Percentiles rank a stretch among this genome's conserved stretches.
These are phyloP conservation scores for Funneliformis geosporum DNA, from an alignment of 192 early-diverging fungal genomes.

Conservation along the genomic window DNA sequence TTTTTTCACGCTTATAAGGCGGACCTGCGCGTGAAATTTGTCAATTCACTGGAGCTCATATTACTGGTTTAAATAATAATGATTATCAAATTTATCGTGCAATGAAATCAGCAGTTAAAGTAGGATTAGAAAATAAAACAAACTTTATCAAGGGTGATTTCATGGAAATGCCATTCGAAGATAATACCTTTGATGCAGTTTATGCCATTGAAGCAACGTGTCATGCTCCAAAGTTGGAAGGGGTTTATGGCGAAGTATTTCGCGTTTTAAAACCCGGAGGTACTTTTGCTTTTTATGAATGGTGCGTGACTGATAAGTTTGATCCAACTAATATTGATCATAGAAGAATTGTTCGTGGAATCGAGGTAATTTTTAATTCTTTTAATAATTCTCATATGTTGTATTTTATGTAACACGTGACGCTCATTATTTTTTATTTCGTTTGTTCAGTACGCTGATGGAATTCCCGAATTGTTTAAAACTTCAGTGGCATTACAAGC, in stretches of 20 bases:
- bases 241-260: conserved; percentile 88
- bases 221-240: conserved; percentile 83
- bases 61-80: conserved; percentile 97
- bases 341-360: conserved; percentile 71
- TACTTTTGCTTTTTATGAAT: conserved; percentile 92
- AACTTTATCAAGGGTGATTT: conserved; percentile 81
- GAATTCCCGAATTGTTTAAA: conserved; percentile 84
- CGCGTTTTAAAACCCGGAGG: conserved; percentile 92
- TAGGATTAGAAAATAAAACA: conserved; percentile 58
- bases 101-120: conserved; percentile 66
- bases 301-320: conserved; percentile 90
- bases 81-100: conserved; percentile 88
- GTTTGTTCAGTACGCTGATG: conserved; percentile 70
- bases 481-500: conserved; percentile 74
- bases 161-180: conserved; percentile 84
- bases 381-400: background rate
- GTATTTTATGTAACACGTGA: background rate
- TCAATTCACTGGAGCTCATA: conserved; percentile 83
- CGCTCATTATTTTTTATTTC: background rate
- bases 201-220: conserved; percentile 97
- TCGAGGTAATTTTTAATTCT: conserved; percentile 59
- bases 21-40: conserved; percentile 94
- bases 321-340: conserved; percentile 76
- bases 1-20: conserved; percentile 41
- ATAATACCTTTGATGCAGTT: conserved; percentile 79